Conservation (phyloP, 495 filamentous ascomycete genomes). For the Lasiosphaeria miniovina region DNA sequence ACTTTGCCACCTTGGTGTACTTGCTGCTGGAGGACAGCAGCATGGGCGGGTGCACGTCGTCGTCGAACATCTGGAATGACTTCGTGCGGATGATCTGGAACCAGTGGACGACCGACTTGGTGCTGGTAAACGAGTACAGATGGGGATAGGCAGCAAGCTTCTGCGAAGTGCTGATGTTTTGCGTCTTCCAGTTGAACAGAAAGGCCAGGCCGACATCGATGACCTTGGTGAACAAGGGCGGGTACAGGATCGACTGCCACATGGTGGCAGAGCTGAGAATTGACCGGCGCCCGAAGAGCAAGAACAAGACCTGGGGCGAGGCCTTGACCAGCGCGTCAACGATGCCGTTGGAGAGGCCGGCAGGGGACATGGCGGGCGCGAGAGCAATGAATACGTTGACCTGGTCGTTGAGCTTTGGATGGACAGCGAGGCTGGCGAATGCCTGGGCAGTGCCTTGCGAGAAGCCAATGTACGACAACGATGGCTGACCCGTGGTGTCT, state of each 20-base stretch:
- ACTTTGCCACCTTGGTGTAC: constrained; percentile 83
- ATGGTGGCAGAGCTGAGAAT: constrained; percentile 92
- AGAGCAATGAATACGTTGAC: constrained; percentile 97
- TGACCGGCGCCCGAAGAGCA: constrained; percentile 91
- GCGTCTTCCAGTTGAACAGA: constrained; percentile 86
- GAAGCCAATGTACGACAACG: constrained; percentile 95
- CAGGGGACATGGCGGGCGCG: constrained; percentile 92
- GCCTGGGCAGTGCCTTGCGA: constrained; percentile 96
- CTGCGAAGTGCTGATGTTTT: constrained; percentile 81
- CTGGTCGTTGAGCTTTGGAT: constrained; percentile 87
- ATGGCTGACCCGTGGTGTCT: constrained; percentile 72
- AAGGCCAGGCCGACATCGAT: constrained; percentile 80
- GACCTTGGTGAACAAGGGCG: constrained; percentile 84
- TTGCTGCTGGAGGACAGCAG: constrained; percentile 44
- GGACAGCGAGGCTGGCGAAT: constrained; percentile 90
- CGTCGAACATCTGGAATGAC: constrained; percentile 97
- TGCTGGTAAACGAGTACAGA: constrained; percentile 92
- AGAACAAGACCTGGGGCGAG: constrained; percentile 86
- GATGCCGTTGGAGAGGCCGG: constrained; percentile 81
- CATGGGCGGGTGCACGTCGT: constrained; percentile 67
- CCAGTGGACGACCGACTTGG: constrained; percentile 96
- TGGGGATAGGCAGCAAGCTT: constrained; percentile 97
- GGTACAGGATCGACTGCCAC: constrained; percentile 95
- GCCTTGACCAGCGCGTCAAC: constrained; percentile 92
- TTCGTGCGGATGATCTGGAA: constrained; percentile 97